Evolutionary conservation across 257 asterid species (phyloP).

Genomic region (Salvia hispanica): DNA sequence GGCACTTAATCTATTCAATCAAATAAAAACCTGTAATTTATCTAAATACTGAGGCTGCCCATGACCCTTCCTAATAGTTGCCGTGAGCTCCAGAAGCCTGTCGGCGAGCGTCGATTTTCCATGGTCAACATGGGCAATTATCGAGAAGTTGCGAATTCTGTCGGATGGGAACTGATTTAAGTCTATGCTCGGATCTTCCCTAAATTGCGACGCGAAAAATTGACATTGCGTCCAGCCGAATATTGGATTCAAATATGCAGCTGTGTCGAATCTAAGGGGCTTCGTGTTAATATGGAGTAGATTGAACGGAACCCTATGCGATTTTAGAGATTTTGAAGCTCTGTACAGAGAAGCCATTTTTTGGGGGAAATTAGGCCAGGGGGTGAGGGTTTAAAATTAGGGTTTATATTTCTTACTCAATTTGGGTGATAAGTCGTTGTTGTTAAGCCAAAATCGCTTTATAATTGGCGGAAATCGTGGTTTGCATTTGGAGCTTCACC

Average conservation of each 20-base stretch:
- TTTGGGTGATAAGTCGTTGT: conserved; percentile 8
- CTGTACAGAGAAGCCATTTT: conserved; percentile 53
- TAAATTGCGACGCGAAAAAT: conserved; percentile 69
- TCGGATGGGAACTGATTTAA: conserved; percentile 70
- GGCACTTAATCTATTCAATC: neutral
- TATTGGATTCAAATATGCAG: conserved; percentile 29
- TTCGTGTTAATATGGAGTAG: conserved; percentile 12
- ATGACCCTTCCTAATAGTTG: conserved; percentile 87
- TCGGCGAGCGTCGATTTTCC: conserved; percentile 99
- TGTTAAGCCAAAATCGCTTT: neutral
- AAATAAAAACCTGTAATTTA: conserved; percentile 68
- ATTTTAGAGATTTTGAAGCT: conserved; percentile 46
- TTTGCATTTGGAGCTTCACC: neutral
- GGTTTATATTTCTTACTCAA: conserved; percentile 29
- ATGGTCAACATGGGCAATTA: conserved; percentile 96
- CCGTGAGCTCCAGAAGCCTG: conserved; percentile 95
- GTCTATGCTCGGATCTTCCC: conserved; percentile 69
- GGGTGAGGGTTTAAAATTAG: conserved; percentile 31
- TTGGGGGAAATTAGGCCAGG: neutral
- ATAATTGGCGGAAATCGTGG: neutral
- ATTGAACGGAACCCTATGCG: conserved; percentile 23
- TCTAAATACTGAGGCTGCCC: conserved; percentile 99
- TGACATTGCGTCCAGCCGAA: conserved; percentile 57
- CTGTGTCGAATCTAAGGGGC: conserved; percentile 29
- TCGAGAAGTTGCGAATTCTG: conserved; percentile 87